Conservation (phyloP, 2,329 filamentous ascomycete species). For the Aspergillus jensenii region DNA sequence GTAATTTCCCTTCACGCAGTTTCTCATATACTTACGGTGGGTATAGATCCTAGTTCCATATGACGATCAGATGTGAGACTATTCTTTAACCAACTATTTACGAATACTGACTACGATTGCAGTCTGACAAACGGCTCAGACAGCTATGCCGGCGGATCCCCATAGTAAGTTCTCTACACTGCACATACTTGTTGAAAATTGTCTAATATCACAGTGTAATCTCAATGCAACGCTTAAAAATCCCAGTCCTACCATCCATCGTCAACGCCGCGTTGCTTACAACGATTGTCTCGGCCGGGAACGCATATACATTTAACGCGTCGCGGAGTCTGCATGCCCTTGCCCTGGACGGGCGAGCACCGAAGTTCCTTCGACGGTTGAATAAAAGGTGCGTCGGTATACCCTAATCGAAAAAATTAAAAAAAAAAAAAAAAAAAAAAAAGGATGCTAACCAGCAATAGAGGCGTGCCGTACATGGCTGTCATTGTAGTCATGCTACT, state of each 20-base stretch:
- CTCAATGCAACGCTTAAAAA: slow-evolving; percentile 2
- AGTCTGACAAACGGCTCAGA: slow-evolving; percentile 2
- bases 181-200: neutral
- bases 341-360: neutral
- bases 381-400: neutral
- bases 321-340: slow-evolving; percentile 4
- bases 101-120: neutral
- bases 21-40: neutral
- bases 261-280: slow-evolving; percentile 3
- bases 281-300: neutral
- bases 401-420: too few relatives aligned
- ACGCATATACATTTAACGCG: slow-evolving; percentile 4
- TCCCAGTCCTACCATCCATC: slow-evolving; percentile 2
- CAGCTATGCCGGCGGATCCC: slow-evolving; percentile 1
- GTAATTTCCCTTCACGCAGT: neutral
- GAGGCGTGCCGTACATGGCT: slow-evolving; percentile 1
- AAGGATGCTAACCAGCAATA: neutral
- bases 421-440: too few relatives aligned
- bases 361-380: neutral
- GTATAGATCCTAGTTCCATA: slow-evolving; percentile 1
- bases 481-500: slow-evolving; percentile 5
- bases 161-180: neutral
- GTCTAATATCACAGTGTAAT: neutral
- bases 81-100: neutral
- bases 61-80: neutral